Base-by-base conservation (phyloP, 257 asterid species). In the Fraxinus quadrangulata region DNA sequence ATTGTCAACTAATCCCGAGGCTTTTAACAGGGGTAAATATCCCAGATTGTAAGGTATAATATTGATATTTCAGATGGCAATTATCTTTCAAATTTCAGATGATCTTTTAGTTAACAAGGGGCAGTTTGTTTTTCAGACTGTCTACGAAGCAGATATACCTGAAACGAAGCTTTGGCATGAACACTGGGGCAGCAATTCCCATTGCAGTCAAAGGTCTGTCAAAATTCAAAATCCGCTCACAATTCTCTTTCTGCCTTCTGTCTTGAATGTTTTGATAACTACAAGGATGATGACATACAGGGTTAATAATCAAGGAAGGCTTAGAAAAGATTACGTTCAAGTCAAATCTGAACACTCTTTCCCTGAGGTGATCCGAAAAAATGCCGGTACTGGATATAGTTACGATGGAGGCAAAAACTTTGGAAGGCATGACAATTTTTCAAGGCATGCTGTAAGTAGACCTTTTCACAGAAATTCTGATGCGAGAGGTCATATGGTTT, bases 161-260 rank as follows among this genome's bases (percentile, higher is more conserved):
- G 84, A 80, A 19, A 77, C 81, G 0, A 19, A 56, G 1, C 83
- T 85, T 40, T 85, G 88, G 88, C 88, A 85, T 1, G 81, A 85
- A 63, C 10, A 3, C 36, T 5, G 30, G 34, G 76, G 75, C 31
- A 10, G 31, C 36, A 4, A 30, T 39, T 47, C 79, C 23, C 24
- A 2, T 1, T 10, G 31, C 26, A 14, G 19, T 33, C 21, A 45
- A 56, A 69, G 13, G 82, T 83, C 3, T 0, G 82, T 39, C 28
- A 26, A 6, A 10, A 61, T 72, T 76, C 76, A 37, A 34, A 59
- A 11, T 19, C 9, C 13, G n/a, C 21, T 21, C 28, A 7, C 11
- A 7, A 12, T 17, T 26, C 12, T 49, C n/a, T 16, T 76, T 12
- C 70, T 10, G 19, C 33, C 45, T 75, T 70, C 0, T 56, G 8